Evolutionary conservation across 495 filamentous ascomycete species (phyloP), one percentile per base, ranked within the genome.

Genomic region (Neurospora intermedia): DNA sequence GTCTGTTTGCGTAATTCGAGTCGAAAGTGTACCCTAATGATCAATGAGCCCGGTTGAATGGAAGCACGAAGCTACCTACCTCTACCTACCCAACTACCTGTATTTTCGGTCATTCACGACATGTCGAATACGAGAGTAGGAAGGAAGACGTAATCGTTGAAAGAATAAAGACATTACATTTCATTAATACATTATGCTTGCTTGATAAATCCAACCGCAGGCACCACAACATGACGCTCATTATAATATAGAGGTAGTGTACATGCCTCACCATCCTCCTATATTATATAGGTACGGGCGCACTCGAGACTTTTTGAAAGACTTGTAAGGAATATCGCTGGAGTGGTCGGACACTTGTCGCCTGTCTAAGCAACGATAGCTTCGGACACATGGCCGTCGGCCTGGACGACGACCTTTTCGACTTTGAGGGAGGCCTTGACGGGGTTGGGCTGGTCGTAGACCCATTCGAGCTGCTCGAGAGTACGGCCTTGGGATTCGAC

Each of bases 341-440:
- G 31, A 2, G 15, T 62, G 27, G 54, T 1, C 54, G 13, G 10
- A 54, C 46, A 6, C 43, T 41, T 11, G 11, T 15, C 66, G 46
- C 18, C 18, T 74, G 43, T 69, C 72, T 59, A 77, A 42, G 72
- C 74, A 13, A 78, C 80, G 15, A 88, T 78, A 75, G 88, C 88
- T 79, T 87, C 86, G 6, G 83, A 80, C 35, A 89, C 86, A 35
- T 79, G 83, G 39, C 87, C 87, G 70, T 88, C 85, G 23, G 79
- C 77, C 70, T 84, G 83, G 18, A 88, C 75, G 59, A 89, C 81
- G 72, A 89, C 81, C 81, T 87, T 88, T 78, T 89, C 84, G 71
- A 84, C 82, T 75, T 81, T 82, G 72, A 85, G 80, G 6, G 84
- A 86, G 27, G 84, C 84, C 76, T 84, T 85, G 77, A 86, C 84